These are phyloP conservation scores for Ministeria vibrans DNA, from an alignment of 78 protist species.

Conservation along the genomic window DNA sequence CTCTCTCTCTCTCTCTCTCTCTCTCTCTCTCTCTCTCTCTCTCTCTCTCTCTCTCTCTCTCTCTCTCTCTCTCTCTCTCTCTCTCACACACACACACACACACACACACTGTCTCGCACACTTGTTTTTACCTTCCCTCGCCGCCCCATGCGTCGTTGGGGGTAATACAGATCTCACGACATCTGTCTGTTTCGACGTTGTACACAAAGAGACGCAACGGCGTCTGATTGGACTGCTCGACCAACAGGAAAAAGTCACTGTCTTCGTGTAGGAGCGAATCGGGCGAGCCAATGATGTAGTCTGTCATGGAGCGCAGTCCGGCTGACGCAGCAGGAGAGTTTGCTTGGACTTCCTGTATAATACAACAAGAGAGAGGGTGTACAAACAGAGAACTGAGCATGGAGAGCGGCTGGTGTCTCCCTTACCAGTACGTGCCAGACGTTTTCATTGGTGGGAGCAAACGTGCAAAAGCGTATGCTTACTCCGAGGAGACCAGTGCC, in stretches of 20 bases:
- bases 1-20: too few species aligned
- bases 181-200: background rate
- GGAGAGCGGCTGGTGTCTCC: background rate
- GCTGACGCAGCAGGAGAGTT: constrained; percentile 65
- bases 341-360: constrained; percentile 19
- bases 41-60: too few species aligned
- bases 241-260: constrained; percentile 39
- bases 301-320: constrained; percentile 45
- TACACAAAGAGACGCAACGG: constrained; percentile 33
- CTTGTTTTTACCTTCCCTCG: constrained; percentile 1
- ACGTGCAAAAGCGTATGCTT: constrained; percentile 56
- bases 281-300: constrained; percentile 64
- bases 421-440: constrained; percentile 70
- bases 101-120: background rate
- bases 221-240: background rate
- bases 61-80: too few species aligned
- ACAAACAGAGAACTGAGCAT: background rate
- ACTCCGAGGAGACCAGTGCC: constrained; percentile 74
- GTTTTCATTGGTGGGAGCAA: constrained; percentile 45
- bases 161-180: constrained; percentile 22
- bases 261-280: constrained; percentile 45
- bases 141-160: constrained; percentile 28
- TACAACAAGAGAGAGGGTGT: background rate
- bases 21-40: too few species aligned
- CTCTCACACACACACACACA: background rate